These are phyloP conservation scores for Ceratobasidium sp. DNA, from an alignment of 1,284 basidiomycete genomes.

Conservation along the genomic window DNA sequence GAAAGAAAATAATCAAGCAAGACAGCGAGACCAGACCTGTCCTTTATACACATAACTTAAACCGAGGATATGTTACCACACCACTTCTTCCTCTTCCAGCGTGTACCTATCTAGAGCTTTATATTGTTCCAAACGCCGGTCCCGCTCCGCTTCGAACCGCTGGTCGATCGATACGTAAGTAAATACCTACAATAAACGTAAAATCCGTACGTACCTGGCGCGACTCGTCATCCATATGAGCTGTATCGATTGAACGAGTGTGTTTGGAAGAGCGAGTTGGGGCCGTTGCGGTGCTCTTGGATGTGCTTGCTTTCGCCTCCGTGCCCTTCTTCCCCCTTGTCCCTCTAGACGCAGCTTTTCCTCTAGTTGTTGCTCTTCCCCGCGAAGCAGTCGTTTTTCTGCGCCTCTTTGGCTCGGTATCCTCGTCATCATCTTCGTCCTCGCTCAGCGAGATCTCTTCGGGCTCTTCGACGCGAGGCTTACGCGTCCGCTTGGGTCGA, in stretches of 20 bases:
- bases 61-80: constrained; percentile 14
- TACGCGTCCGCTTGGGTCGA: constrained; percentile 21
- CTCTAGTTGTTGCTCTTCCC: neutral
- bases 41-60: constrained; percentile 1
- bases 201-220: constrained; percentile 12
- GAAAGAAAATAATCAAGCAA: neutral
- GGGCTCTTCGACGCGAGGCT: constrained; percentile 1
- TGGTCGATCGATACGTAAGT: neutral
- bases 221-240: constrained; percentile 21
- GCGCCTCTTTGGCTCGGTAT: constrained; percentile 6
- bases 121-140: constrained; percentile 31
- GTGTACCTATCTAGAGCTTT: constrained; percentile 37
- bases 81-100: constrained; percentile 38
- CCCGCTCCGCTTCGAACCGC: constrained; percentile 33
- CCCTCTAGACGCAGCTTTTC: neutral
- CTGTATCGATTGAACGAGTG: neutral
- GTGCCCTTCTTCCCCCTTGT: neutral
- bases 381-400: neutral
- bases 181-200: neutral
- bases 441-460: constrained; percentile 32
- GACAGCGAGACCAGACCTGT: neutral
- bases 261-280: neutral
- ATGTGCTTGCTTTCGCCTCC: neutral
- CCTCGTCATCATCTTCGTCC: constrained; percentile 4
- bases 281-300: neutral